A percentile compares a stretch with the other conserved stretches of the same genome.
These are phyloP conservation scores for Arachis monticola DNA, from an alignment of 331 rosid species.

Conservation along the genomic window DNA sequence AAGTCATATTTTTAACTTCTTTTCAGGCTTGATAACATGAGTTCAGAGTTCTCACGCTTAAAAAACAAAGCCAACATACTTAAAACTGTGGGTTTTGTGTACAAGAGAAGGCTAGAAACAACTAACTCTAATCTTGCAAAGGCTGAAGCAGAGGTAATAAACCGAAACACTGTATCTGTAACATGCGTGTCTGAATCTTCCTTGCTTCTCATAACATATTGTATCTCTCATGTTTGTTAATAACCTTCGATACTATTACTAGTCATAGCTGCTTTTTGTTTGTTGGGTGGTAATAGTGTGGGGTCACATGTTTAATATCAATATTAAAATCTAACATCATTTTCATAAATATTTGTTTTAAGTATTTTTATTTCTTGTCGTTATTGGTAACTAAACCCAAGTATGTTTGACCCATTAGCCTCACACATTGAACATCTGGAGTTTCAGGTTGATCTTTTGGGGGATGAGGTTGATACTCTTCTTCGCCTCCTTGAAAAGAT, in stretches of 20 bases:
- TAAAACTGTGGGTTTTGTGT: slow-evolving; percentile 54
- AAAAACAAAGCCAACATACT: slow-evolving; percentile 57
- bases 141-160: slow-evolving; percentile 86
- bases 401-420: slow-evolving; percentile 3
- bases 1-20: slow-evolving; percentile 33
- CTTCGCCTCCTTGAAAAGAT: slow-evolving; percentile 80
- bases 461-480: slow-evolving; percentile 79
- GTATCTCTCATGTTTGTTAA: slow-evolving; percentile 20
- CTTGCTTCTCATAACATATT: slow-evolving; percentile 23
- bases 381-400: background rate
- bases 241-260: slow-evolving; percentile 18
- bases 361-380: background rate
- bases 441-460: slow-evolving; percentile 95
- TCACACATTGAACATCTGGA: slow-evolving; percentile 36
- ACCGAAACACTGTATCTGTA: slow-evolving; percentile 13
- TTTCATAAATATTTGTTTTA: background rate
- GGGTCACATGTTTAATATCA: background rate
- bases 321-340: slow-evolving; percentile 16
- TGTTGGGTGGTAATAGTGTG: background rate
- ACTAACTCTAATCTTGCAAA: slow-evolving; percentile 76
- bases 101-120: slow-evolving; percentile 68
- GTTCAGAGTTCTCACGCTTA: slow-evolving; percentile 58
- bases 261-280: background rate
- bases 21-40: slow-evolving; percentile 69
- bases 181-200: slow-evolving; percentile 12